Conservation (phyloP, 2,329 filamentous ascomycete genomes). For the Aspergillus sp. region DNA sequence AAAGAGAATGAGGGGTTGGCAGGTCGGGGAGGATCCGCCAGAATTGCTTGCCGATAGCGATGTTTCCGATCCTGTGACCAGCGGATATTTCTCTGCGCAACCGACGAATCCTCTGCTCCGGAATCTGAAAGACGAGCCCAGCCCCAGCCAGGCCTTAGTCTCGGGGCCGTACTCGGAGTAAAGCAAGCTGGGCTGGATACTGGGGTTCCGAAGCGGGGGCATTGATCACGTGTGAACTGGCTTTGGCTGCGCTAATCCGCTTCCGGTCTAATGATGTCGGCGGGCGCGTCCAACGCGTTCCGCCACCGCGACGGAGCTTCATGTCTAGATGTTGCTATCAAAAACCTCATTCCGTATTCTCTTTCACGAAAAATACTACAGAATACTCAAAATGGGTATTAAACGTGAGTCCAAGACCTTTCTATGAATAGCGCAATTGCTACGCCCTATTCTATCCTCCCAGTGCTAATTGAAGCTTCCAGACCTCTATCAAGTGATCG, state of each 20-base stretch:
- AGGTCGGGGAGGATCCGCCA: constrained; percentile 11
- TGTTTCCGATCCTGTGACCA: constrained; percentile 4
- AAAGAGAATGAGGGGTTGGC: constrained; percentile 10
- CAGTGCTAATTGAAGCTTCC: constrained; percentile 21
- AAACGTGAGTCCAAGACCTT: constrained; percentile 47
- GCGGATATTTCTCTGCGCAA: constrained; percentile 14
- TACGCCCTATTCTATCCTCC: background rate
- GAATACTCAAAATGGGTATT: constrained; percentile 51
- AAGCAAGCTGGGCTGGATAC: constrained; percentile 12
- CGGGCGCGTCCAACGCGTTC: constrained; percentile 30
- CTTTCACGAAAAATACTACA: background rate
- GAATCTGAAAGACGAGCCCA: background rate
- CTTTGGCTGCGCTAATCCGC: constrained; percentile 18
- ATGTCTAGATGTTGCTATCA: background rate
- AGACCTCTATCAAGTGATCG: constrained; percentile 79
- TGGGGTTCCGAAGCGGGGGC: constrained; percentile 18
- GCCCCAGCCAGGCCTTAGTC: background rate
- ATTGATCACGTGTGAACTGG: constrained; percentile 25
- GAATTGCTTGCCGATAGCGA: background rate
- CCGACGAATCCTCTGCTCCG: constrained; percentile 1
- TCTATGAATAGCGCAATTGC: background rate
- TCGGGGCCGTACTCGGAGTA: constrained; percentile 25
- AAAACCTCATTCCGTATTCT: background rate
- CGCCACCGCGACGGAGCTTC: constrained; percentile 13
- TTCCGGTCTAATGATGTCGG: constrained; percentile 26